phyloP scores from a whole-genome alignment of 352 stramenopile genomes.

The Phytophthora niederhauseri region DNA sequence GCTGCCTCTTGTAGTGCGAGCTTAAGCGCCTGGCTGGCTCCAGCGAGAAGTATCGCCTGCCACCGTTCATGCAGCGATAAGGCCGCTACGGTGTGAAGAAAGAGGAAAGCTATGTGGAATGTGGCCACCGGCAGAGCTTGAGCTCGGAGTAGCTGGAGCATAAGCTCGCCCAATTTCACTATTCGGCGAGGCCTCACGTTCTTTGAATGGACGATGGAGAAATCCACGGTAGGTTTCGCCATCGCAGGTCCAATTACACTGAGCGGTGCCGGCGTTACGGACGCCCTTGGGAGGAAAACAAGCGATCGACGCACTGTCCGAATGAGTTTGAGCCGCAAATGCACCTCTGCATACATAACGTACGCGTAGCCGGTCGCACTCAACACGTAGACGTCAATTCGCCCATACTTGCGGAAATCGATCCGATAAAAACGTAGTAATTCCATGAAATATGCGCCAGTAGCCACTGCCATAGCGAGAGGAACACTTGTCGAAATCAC shows the following conservation, averaged over 20 bases:
- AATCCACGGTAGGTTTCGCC: neutral
- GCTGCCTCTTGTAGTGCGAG: slow-evolving; percentile 39
- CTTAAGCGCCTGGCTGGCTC: slow-evolving; percentile 35
- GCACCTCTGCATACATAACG: slow-evolving; percentile 14
- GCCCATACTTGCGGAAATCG: neutral
- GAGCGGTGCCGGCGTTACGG: slow-evolving; percentile 1
- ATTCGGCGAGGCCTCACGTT: neutral
- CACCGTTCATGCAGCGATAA: slow-evolving; percentile 29
- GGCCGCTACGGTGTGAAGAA: slow-evolving; percentile 29
- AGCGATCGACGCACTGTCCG: slow-evolving; percentile 4
- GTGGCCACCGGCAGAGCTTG: slow-evolving; percentile 16
- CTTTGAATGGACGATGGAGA: neutral
- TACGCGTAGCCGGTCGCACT: slow-evolving; percentile 14
- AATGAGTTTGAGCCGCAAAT: slow-evolving; percentile 3
- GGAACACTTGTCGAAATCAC: neutral
- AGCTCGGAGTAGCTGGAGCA: slow-evolving; percentile 13
- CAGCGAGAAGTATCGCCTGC: slow-evolving; percentile 34
- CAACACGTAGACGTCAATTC: slow-evolving; percentile 15
- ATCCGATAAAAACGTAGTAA: slow-evolving; percentile 5
- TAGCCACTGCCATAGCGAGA: neutral
- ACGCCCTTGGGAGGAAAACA: neutral
- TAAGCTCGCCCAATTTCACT: slow-evolving; percentile 6
- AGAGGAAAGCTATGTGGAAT: slow-evolving; percentile 25
- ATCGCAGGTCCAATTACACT: neutral
- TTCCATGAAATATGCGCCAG: slow-evolving; percentile 6